phyloP scores from a whole-genome alignment of 2,329 filamentous ascomycete genomes.

The Hypoxylon sp. region DNA sequence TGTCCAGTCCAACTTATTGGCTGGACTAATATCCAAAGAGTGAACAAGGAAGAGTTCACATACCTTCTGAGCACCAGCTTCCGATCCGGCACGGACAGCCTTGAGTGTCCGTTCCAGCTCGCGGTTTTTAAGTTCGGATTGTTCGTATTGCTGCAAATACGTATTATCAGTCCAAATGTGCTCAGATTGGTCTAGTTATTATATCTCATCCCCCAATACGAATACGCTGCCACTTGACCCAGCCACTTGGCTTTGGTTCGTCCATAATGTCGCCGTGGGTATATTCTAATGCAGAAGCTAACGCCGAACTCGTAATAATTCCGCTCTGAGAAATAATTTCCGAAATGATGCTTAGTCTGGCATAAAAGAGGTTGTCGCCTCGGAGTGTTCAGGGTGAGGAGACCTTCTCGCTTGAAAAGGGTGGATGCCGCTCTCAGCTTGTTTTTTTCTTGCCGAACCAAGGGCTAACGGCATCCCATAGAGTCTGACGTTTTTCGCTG shows the following conservation, averaged over 20 bases:
- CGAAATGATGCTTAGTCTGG: slow-evolving; percentile 17
- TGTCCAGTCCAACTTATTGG: slow-evolving; percentile 4
- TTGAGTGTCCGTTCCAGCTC: slow-evolving; percentile 71
- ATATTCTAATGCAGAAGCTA: slow-evolving; percentile 4
- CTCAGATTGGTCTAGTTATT: slow-evolving; percentile 6
- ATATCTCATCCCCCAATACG: neutral
- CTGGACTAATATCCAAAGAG: slow-evolving; percentile 17
- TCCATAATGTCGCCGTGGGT: neutral
- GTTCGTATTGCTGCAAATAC: slow-evolving; percentile 68
- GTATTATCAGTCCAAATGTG: slow-evolving; percentile 44
- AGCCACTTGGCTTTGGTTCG: slow-evolving; percentile 38
- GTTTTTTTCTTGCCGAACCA: slow-evolving; percentile 32
- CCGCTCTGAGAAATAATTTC: slow-evolving; percentile 21
- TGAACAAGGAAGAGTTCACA: slow-evolving; percentile 50
- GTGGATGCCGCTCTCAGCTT: slow-evolving; percentile 39
- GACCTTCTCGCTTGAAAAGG: slow-evolving; percentile 36
- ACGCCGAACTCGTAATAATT: slow-evolving; percentile 11
- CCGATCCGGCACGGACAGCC: slow-evolving; percentile 65
- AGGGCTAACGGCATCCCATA: slow-evolving; percentile 46
- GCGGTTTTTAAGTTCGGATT: slow-evolving; percentile 69
- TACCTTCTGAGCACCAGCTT: slow-evolving; percentile 68
- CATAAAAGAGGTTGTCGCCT: slow-evolving; percentile 12
- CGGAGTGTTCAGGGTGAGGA: slow-evolving; percentile 20
- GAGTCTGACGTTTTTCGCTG: slow-evolving; percentile 45
- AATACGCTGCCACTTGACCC: slow-evolving; percentile 26